Percentiles rank a stretch among this genome's conserved stretches.
phyloP scores from a whole-genome alignment of 495 filamentous ascomycete species.

The Tricharina praecox region DNA sequence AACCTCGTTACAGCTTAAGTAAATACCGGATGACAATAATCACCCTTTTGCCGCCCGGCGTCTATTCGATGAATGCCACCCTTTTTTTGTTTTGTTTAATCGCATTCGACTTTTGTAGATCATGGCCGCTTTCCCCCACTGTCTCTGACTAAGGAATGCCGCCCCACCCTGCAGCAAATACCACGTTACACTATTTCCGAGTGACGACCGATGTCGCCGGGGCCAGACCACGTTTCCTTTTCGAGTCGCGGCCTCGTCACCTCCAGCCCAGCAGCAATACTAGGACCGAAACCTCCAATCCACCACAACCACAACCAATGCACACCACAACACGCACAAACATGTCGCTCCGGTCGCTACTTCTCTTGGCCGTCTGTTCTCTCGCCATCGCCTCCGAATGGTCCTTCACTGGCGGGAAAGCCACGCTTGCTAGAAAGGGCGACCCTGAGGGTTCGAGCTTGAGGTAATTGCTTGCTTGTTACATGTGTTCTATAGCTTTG shows the following conservation, averaged over 20 bases:
- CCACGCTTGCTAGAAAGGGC: constrained; percentile 1
- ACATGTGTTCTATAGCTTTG: no score
- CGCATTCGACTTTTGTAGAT: no score
- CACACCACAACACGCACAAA: neutral
- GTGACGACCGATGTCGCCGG: no score
- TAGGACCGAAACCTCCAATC: neutral
- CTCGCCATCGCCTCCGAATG: neutral
- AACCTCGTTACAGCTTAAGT: no score
- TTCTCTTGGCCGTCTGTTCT: neutral
- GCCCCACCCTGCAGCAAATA: no score
- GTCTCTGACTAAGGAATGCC: no score
- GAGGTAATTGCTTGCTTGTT: neutral
- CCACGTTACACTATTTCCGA: constrained; percentile 1
- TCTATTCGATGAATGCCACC: no score
- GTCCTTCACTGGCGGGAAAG: constrained; percentile 6
- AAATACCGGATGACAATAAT: no score
- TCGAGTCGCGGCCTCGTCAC: constrained; percentile 1
- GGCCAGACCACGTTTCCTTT: constrained; percentile 5
- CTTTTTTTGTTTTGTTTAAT: no score
- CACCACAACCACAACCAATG: neutral
- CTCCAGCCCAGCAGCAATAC: neutral
- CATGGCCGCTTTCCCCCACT: no score
- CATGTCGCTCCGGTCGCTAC: constrained; percentile 2
- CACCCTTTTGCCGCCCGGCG: no score
- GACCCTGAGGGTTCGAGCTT: constrained; percentile 1